phyloP scores from a whole-genome alignment of 306 rosid species.

The Senna siamea region DNA sequence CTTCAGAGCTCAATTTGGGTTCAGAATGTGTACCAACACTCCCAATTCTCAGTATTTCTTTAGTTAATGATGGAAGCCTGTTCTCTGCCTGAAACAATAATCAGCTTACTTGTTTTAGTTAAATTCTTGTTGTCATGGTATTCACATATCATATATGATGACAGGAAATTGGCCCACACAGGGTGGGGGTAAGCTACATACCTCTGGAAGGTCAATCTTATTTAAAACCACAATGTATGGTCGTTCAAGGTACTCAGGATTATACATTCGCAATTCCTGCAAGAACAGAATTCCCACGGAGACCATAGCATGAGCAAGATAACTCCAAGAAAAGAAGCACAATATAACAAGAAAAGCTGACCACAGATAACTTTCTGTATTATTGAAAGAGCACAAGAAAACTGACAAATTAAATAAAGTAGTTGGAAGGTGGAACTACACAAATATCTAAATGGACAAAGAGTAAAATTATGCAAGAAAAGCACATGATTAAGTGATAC shows the following conservation, averaged over 20 bases:
- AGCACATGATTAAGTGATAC: constrained; percentile 13
- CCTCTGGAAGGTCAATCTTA: constrained; percentile 94
- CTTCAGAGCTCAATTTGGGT: constrained; percentile 44
- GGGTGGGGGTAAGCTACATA: constrained; percentile 39
- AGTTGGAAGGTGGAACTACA: constrained; percentile 9
- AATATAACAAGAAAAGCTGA: constrained; percentile 28
- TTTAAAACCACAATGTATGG: constrained; percentile 90
- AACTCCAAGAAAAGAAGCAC: constrained; percentile 15
- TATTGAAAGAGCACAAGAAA: constrained; percentile 6
- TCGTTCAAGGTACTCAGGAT: constrained; percentile 90
- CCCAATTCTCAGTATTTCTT: constrained; percentile 80
- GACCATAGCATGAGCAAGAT: constrained; percentile 19
- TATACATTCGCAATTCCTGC: constrained; percentile 97
- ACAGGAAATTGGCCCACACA: background rate
- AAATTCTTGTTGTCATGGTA: background rate
- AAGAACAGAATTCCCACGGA: constrained; percentile 45
- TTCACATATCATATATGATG: constrained; percentile 25
- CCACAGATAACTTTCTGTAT: constrained; percentile 23
- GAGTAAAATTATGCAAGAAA: background rate
- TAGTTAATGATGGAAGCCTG: constrained; percentile 59
- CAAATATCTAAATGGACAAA: constrained; percentile 8
- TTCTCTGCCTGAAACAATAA: constrained; percentile 62
- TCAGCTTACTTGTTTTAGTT: background rate
- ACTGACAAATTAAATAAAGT: constrained; percentile 19
- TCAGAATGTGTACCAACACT: constrained; percentile 43